Percentiles rank a stretch among this genome's conserved stretches.
phyloP scores from a whole-genome alignment of 176 grass and related monocot species.

The Oryza punctata region DNA sequence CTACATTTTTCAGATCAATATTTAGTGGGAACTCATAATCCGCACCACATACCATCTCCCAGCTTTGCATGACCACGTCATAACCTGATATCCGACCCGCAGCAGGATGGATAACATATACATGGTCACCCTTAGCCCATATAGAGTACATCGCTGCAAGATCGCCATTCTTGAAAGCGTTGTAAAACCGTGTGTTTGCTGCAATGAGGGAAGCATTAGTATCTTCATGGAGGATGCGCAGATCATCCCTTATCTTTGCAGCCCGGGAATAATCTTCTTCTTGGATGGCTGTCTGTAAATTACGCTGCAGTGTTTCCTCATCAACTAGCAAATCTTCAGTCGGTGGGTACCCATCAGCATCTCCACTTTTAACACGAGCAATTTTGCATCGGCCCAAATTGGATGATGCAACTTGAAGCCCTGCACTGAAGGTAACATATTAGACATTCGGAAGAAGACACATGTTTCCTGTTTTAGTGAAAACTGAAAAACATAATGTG shows the following conservation, averaged over 20 bases:
- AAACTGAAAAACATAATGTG: background rate
- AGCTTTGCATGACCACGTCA: conserved; percentile 80
- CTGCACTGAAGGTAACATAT: conserved; percentile 64
- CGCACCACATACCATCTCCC: conserved; percentile 69
- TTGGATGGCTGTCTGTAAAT: conserved; percentile 70
- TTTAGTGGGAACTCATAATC: conserved; percentile 72
- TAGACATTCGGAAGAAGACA: conserved; percentile 24
- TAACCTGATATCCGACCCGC: conserved; percentile 69
- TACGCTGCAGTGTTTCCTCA: conserved; percentile 68
- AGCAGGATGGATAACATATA: conserved; percentile 73
- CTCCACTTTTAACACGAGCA: conserved; percentile 59
- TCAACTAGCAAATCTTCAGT: conserved; percentile 52
- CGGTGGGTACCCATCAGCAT: conserved; percentile 68
- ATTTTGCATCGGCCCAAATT: conserved; percentile 22
- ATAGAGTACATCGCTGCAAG: conserved; percentile 61
- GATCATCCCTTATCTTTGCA: conserved; percentile 69
- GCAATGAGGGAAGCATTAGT: conserved; percentile 68
- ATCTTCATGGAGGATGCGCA: conserved; percentile 71
- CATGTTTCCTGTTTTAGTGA: background rate
- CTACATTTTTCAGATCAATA: conserved; percentile 76
- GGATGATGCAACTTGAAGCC: conserved; percentile 44
- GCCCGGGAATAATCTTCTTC: conserved; percentile 90
- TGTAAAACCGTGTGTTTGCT: conserved; percentile 73
- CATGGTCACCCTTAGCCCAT: conserved; percentile 76
- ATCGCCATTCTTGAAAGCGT: conserved; percentile 75